These are phyloP conservation scores for Balakata baccata DNA, from an alignment of 345 rosid species.

Conservation along the genomic window DNA sequence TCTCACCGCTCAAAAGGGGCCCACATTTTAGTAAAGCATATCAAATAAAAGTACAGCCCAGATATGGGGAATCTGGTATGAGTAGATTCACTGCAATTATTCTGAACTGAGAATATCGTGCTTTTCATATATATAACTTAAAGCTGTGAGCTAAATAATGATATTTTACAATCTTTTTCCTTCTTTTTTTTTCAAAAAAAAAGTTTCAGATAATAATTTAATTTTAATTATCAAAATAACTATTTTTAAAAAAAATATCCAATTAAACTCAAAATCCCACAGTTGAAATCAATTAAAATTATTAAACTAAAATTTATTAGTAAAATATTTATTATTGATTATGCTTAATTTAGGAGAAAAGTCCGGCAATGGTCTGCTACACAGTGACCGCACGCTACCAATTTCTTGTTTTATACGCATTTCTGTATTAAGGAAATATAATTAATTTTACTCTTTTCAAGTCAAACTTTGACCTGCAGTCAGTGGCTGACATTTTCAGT, in stretches of 20 bases:
- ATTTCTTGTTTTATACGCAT: constrained; percentile 15
- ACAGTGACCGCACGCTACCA: constrained; percentile 38
- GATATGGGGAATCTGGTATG: constrained; percentile 18
- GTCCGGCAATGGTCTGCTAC: constrained; percentile 37
- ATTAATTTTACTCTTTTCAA: background rate
- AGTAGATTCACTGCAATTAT: constrained; percentile 13
- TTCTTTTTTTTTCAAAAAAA: too few species aligned
- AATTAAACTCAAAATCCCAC: too few species aligned
- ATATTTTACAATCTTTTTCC: background rate
- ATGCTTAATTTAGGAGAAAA: constrained; percentile 22
- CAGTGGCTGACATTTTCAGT: background rate
- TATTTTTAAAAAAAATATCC: too few species aligned
- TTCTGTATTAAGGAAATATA: background rate
- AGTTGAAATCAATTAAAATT: too few species aligned
- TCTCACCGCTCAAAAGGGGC: background rate
- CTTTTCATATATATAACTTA: too few species aligned
- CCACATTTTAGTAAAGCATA: background rate
- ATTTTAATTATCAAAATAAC: too few species aligned
- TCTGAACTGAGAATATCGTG: constrained; percentile 23
- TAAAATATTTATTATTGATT: too few species aligned
- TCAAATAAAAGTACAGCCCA: background rate
- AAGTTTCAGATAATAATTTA: too few species aligned
- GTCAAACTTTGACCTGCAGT: constrained; percentile 18
- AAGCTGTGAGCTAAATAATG: too few species aligned
- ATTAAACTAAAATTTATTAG: too few species aligned